phyloP scores from a whole-genome alignment of 257 asterid species.

The Gardenia jasminoides region DNA sequence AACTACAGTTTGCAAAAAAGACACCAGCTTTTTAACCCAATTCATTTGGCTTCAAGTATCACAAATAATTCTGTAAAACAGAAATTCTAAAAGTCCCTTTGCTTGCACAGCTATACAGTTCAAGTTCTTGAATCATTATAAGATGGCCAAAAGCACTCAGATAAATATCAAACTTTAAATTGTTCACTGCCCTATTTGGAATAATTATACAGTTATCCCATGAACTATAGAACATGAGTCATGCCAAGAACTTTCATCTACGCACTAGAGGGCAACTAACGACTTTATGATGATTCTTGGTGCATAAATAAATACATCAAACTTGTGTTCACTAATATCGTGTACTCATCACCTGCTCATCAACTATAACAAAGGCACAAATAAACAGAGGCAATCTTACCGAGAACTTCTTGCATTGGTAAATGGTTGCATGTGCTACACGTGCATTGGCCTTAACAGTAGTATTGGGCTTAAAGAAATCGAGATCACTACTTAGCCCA shows the following conservation, averaged over 20 bases:
- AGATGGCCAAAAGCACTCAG: background rate
- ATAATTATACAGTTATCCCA: background rate
- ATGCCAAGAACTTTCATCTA: background rate
- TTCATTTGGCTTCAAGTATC: background rate
- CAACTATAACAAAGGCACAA: too few relatives aligned
- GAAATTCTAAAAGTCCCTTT: background rate
- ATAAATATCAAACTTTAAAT: background rate
- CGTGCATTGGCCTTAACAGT: constrained; percentile 45
- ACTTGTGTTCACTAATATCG: background rate
- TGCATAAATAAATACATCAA: background rate
- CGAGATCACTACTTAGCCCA: constrained; percentile 56
- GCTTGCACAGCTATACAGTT: background rate
- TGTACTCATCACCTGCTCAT: background rate
- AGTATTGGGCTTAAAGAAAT: constrained; percentile 53
- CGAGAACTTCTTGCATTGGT: constrained; percentile 55
- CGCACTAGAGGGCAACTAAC: background rate
- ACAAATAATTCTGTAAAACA: background rate
- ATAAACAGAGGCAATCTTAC: constrained; percentile 28
- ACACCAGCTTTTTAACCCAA: background rate
- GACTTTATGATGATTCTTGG: background rate
- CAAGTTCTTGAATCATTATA: background rate
- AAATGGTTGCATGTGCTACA: constrained; percentile 65
- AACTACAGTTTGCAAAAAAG: background rate
- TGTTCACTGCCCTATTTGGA: background rate
- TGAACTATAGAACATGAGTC: background rate